Evolutionary conservation across 163 green algal species (phyloP).

Genomic region (Chlamydomonas reinhardtii): DNA sequence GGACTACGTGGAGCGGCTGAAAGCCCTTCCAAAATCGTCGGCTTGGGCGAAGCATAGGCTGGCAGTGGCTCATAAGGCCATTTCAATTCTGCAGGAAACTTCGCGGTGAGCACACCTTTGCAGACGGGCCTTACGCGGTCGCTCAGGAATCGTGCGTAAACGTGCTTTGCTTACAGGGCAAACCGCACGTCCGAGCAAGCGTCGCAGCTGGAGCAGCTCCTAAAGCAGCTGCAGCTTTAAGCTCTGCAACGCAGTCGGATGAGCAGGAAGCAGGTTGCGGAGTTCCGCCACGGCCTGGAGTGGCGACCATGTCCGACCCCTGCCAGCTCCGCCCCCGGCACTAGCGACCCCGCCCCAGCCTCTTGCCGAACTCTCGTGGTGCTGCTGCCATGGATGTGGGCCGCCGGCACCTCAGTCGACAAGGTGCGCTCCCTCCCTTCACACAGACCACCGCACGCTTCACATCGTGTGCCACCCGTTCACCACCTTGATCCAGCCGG

Average conservation of each 20-base stretch:
- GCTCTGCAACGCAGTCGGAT: no score
- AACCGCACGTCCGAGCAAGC: conserved; percentile 8
- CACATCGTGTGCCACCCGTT: no score
- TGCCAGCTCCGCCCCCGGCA: neutral
- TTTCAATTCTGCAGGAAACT: neutral
- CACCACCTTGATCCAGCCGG: no score
- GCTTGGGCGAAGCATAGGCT: conserved; percentile 25
- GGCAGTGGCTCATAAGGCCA: conserved; percentile 7
- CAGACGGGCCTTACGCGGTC: neutral
- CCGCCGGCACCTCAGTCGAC: neutral
- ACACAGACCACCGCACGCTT: no score
- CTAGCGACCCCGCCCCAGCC: neutral
- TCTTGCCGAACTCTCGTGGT: neutral
- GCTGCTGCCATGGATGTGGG: conserved; percentile 45
- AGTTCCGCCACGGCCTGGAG: neutral
- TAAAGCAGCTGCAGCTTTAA: conserved; percentile 34
- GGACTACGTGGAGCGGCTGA: neutral
- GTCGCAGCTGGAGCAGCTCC: conserved; percentile 10
- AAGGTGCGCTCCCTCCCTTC: no score
- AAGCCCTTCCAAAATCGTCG: conserved; percentile 3
- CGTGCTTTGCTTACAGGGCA: neutral
- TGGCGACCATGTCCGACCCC: no score
- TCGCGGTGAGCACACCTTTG: neutral
- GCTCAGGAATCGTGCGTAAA: neutral
- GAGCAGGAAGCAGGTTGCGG: neutral